Evolutionary conservation across 1,284 basidiomycete species (phyloP).

Genomic region (Ceratobasidium sp.): DNA sequence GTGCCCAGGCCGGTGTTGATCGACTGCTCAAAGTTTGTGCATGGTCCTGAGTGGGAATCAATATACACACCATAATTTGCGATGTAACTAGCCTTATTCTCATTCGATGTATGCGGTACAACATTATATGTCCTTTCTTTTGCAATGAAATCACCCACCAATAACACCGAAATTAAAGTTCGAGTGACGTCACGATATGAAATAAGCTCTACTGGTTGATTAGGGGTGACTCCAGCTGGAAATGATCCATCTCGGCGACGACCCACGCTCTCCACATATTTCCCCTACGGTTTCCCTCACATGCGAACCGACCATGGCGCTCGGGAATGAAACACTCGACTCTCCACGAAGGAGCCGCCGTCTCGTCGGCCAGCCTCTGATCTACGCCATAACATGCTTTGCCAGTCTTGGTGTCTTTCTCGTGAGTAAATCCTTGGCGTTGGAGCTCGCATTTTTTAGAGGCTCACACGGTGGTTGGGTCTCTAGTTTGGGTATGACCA

Average conservation of each 20-base stretch:
- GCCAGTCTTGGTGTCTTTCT: conserved; percentile 90
- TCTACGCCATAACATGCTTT: conserved; percentile 85
- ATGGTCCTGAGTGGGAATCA: too few species aligned
- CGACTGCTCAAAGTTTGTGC: too few species aligned
- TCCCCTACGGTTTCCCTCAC: too few species aligned
- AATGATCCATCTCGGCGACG: too few species aligned
- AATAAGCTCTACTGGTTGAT: conserved; percentile 14
- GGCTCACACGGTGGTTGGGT: conserved; percentile 22
- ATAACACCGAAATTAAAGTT: background rate
- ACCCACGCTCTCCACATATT: too few species aligned
- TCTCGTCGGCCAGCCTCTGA: conserved; percentile 81
- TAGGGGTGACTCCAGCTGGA: conserved; percentile 21
- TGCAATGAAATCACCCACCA: too few species aligned
- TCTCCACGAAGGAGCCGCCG: conserved; percentile 4
- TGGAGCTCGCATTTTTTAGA: too few species aligned
- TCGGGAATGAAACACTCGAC: conserved; percentile 13
- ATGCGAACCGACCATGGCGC: conserved; percentile 20
- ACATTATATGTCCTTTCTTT: too few species aligned
- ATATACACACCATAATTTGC: too few species aligned
- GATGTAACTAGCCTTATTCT: too few species aligned
- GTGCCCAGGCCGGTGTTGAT: too few species aligned
- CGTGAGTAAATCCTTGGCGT: conserved; percentile 63
- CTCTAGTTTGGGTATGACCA: conserved; percentile 88
- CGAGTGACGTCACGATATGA: background rate
- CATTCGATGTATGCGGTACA: too few species aligned